phyloP scores from a whole-genome alignment of 495 filamentous ascomycete genomes.

The Talaromyces borbonicus region DNA sequence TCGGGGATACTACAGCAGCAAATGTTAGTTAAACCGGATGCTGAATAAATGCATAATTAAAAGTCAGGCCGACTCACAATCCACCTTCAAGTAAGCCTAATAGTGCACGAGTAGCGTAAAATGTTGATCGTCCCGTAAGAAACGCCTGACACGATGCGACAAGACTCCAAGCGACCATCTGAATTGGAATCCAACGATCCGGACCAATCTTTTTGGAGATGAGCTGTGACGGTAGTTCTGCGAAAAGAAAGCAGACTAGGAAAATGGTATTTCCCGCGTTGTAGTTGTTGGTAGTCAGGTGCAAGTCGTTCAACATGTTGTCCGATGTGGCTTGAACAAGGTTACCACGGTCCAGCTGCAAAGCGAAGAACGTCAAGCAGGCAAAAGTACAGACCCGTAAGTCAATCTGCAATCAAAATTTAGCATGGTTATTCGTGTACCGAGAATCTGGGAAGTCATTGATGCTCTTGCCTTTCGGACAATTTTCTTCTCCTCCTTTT shows the following conservation, averaged over 20 bases:
- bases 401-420: constrained; percentile 39
- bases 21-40: too few species aligned
- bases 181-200: constrained; percentile 75
- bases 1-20: constrained; percentile 30
- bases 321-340: constrained; percentile 62
- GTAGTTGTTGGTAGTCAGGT: constrained; percentile 64
- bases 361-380: constrained; percentile 73
- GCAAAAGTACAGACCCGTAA: constrained; percentile 50
- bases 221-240: constrained; percentile 66
- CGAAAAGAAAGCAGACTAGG: constrained; percentile 51
- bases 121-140: constrained; percentile 49
- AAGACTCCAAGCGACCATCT: constrained; percentile 71
- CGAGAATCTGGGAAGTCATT: not conserved
- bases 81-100: constrained; percentile 71
- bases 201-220: constrained; percentile 67
- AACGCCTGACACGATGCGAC: constrained; percentile 61
- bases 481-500: constrained; percentile 56
- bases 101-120: constrained; percentile 53
- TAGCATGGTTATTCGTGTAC: too few species aligned
- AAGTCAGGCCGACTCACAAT: constrained; percentile 35
- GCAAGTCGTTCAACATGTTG: constrained; percentile 51
- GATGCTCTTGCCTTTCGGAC: constrained; percentile 54
- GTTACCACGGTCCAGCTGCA: constrained; percentile 74
- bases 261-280: constrained; percentile 72
- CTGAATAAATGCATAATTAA: too few species aligned